Base-by-base conservation (phyloP, 2,329 filamentous ascomycete species). In the Penicillium sp. region DNA sequence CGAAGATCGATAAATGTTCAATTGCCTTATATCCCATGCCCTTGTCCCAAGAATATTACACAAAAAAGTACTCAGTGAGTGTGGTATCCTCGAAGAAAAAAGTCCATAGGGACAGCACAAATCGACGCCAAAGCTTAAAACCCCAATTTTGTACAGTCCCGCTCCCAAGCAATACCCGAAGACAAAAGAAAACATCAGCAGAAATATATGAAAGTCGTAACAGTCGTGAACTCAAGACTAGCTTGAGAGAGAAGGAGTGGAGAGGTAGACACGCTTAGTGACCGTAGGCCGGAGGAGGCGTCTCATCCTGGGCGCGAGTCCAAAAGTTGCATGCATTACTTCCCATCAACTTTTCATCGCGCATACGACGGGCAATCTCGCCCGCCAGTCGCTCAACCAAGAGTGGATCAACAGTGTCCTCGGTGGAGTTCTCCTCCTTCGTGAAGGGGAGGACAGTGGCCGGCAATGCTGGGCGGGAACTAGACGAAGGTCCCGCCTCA, bases 311-410 rank as follows among this genome's bases (percentile, higher is more conserved):
- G 23, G 58, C 50, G 13, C 56, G 61, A 20, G 60, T 56, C 61
- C 63, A 68, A 36, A 61, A 65, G 15, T 54, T 54, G 60, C 57
- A 55, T 53, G 54, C 45, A 20, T 52, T 57, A 32, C 47, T 52
- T 13, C 51, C 40, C 34, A 62, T 54, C 30, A 61, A 59, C 66
- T 95, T 92, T 66, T 95, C 85, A 51, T 95, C 85, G 50, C 90
- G 85, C 48, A 94, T 87, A 39, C 86, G 83, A 44, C 63, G 62
- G 23, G 88, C 87, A 54, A 96, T 90, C 64, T 96, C 92, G 47
- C 82, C 82, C 4, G 90, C 89, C 78, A 98, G 92, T 70, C 95
- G 64, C 53, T 67, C 65, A 35, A 71, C 66, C 53, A 67, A 61
- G 3, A 61, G 62, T 45, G 70, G 66, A 42, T 74, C 69, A n/a